phyloP scores from a whole-genome alignment of 345 rosid species.

The Trapa bicornis region DNA sequence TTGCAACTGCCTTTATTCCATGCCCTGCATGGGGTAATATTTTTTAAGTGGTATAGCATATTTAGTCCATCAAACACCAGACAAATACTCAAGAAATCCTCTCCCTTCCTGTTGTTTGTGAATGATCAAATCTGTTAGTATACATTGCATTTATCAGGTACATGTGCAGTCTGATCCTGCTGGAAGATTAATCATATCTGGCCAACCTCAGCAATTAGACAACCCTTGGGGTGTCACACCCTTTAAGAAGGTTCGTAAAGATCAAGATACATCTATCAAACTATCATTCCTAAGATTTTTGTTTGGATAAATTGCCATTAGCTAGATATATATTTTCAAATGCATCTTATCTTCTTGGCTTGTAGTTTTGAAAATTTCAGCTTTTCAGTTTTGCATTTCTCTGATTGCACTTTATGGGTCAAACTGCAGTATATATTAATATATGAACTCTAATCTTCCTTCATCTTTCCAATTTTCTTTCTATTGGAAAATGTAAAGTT shows the following conservation, averaged over 20 bases:
- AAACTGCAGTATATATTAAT: background rate
- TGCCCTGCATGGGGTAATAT: background rate
- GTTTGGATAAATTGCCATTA: no score
- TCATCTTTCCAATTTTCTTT: no score
- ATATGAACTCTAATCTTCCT: background rate
- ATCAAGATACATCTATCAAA: background rate
- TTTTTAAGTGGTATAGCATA: background rate
- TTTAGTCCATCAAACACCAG: no score
- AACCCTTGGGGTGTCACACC: conserved; percentile 73
- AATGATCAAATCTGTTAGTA: background rate
- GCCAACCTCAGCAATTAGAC: conserved; percentile 50
- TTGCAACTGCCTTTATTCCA: no score
- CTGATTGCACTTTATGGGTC: background rate
- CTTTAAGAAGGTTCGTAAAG: conserved; percentile 44
- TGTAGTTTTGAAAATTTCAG: background rate
- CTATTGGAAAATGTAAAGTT: background rate
- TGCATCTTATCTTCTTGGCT: background rate
- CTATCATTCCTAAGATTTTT: background rate
- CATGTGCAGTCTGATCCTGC: conserved; percentile 71
- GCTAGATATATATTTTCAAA: background rate
- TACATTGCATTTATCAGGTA: conserved; percentile 26
- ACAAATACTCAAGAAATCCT: no score
- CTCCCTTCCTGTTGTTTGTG: no score
- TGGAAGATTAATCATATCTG: conserved; percentile 58
- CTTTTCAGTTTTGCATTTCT: background rate